A percentile compares a stretch with the other conserved stretches of the same genome.
Evolutionary conservation across 345 rosid species (phyloP).

Genomic region (Nephelium lappaceum): DNA sequence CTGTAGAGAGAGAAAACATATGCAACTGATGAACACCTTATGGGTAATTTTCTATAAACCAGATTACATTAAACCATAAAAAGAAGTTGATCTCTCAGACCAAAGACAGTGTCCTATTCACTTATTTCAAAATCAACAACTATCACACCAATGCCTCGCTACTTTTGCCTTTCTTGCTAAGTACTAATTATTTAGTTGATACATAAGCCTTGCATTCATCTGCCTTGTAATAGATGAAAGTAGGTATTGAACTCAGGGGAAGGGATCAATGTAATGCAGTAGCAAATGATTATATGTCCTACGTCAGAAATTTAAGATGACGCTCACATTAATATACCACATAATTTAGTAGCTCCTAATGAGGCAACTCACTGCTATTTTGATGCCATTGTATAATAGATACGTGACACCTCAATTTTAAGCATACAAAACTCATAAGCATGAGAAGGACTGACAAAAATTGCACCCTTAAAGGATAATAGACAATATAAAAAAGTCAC

Average conservation of each 20-base stretch:
- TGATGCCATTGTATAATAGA: too few relatives aligned
- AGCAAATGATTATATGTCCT: neutral
- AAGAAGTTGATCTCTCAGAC: neutral
- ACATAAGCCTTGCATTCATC: conserved; percentile 12
- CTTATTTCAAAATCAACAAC: neutral
- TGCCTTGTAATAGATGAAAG: neutral
- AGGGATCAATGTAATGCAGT: neutral
- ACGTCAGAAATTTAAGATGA: neutral
- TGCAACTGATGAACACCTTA: neutral
- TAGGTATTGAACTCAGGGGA: neutral
- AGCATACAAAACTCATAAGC: too few relatives aligned
- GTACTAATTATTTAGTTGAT: neutral
- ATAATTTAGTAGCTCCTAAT: too few relatives aligned
- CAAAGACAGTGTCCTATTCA: neutral
- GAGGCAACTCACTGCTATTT: too few relatives aligned
- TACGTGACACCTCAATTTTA: too few relatives aligned
- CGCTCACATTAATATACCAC: neutral
- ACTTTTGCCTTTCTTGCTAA: neutral
- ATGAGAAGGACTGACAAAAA: too few relatives aligned
- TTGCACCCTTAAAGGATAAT: neutral
- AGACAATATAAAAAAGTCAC: neutral
- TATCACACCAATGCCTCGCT: neutral
- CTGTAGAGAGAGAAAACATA: conserved; percentile 43
- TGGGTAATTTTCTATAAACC: neutral
- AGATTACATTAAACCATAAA: neutral